These are phyloP conservation scores for Neospora caninum DNA, from an alignment of 169 alveolate genomes.

Conservation along the genomic window DNA sequence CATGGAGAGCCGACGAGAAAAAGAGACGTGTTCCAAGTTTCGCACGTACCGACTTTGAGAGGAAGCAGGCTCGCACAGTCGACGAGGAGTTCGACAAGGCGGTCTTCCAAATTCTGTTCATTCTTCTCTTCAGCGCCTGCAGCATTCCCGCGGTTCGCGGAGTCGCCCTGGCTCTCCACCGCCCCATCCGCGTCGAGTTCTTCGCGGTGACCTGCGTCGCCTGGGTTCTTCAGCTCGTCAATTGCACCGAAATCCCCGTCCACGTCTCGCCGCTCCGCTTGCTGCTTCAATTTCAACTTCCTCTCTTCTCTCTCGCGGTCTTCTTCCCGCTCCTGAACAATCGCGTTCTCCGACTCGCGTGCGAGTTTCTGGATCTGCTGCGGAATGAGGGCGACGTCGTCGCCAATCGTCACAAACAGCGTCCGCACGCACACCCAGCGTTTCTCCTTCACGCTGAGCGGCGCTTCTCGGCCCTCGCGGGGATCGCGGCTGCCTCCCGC, in stretches of 20 bases:
- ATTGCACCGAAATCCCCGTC: background rate
- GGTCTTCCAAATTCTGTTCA: background rate
- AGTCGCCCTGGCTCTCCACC: background rate
- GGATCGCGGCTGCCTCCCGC: background rate
- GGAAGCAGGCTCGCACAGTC: slow-evolving; percentile 24
- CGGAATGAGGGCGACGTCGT: background rate
- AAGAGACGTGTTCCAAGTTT: background rate
- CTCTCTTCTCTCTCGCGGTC: background rate
- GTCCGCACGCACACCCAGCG: slow-evolving; percentile 12
- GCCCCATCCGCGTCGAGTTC: background rate
- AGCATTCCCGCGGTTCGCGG: background rate
- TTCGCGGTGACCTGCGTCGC: background rate
- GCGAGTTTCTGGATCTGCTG: slow-evolving; percentile 16
- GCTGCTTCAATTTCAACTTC: background rate
- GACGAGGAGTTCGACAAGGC: background rate
- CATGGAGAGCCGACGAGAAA: background rate
- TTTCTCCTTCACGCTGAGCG: background rate
- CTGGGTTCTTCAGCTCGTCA: background rate
- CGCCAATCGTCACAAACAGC: background rate
- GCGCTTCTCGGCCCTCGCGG: background rate
- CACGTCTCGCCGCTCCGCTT: background rate
- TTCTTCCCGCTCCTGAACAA: background rate
- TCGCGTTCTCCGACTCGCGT: background rate
- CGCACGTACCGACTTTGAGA: slow-evolving; percentile 12
- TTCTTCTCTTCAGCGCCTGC: background rate